Base-by-base conservation (phyloP, 2,329 filamentous ascomycete species). In the Byssothecium circinans region DNA sequence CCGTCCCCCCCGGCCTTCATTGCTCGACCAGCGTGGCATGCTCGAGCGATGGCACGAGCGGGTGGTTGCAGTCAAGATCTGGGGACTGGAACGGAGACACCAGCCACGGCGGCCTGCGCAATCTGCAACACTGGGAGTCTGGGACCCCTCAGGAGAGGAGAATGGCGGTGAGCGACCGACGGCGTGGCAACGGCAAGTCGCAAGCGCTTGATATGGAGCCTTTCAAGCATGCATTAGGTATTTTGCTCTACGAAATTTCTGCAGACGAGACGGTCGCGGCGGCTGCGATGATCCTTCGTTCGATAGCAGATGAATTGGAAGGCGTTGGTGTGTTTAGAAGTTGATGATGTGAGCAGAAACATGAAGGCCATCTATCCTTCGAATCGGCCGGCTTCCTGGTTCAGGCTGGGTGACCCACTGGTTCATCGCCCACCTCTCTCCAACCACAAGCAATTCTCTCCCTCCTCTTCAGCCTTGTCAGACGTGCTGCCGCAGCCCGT, bases 381-480 rank as follows among this genome's bases (percentile, higher is more conserved):
- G 57, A 67, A 59, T 64, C 61, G 58, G 64, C 52, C 55, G 52
- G 47, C 43, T 64, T 65, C 55, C 60, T 45, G 49, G 35, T 19
- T 19, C 18, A 12, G 41, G 19, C 52, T 51, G 7, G 11, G 25
- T 12, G 48, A 49, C 54, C 47, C 53, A 57, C 54, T 49, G 32
- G 57, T 51, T 51, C 51, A 48, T 49, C 51, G 47, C 58, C 49
- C 52, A 52, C 56, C 43, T 40, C 43, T 54, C 49, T 52, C 57
- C 62, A 65, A 56, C 59, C 56, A 61, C 47, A 42, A 47, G 37
- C 53, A 43, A 50, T 47, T 38, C 35, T 57, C 58, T 52, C 57
- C 58, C 58, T 53, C 57, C 53, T 52, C 48, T 50, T 53, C 62
- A 62, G 60, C 62, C 59, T 58, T 56, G 55, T 50, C 45, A 52